Evolutionary conservation across 2,329 filamentous ascomycete genomes (phyloP), one percentile per base, ranked within the genome.

Genomic region (Dactylella cylindrospora): DNA sequence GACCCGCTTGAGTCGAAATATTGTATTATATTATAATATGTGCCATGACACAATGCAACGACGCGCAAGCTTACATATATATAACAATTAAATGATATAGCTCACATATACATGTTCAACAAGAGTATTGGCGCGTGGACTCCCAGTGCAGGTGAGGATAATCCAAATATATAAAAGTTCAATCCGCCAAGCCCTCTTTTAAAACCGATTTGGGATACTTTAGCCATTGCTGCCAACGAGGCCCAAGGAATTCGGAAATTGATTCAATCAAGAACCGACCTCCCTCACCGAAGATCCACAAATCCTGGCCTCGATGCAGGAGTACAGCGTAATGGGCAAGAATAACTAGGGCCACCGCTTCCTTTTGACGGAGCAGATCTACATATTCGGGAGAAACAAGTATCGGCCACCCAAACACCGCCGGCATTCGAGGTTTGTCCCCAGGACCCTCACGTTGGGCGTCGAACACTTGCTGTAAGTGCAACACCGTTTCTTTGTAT

Each of bases 251-350:
- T 2, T 62, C 46, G 0, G 68, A 46, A 17, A 71, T 60, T 2
- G 64, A 66, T n/a, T 47, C 53, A 2, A 74, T 65, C 2, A 74
- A 43, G 23, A 67, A 70, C 41, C 65, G 50, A 3, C 73, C 72
- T 2, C 70, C 62, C 13, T 70, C 67, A 6, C 68, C 72, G 28
- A 76, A 71, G 20, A 75, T 69, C 76, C 76, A 78, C 28, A 70
- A 68, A 3, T 67, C 59, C 6, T 73, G 69, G 32, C 71, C 74
- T 10, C 70, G 71, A 59, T 78, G 74, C n/a, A 79, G 69, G 33
- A 80, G 66, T 3, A 78, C 72, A 8, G 76, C 77, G 55, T 78
- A 79, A 65, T 79, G 74, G 4, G 76, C 77, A 17, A 80, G 68
- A 5, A 80, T 72, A 8, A 78, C 70, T 19, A 80, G 69, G 1